Evolutionary conservation across 2,329 filamentous ascomycete genomes (phyloP).

Genomic region (Hypoxylon sp.): DNA sequence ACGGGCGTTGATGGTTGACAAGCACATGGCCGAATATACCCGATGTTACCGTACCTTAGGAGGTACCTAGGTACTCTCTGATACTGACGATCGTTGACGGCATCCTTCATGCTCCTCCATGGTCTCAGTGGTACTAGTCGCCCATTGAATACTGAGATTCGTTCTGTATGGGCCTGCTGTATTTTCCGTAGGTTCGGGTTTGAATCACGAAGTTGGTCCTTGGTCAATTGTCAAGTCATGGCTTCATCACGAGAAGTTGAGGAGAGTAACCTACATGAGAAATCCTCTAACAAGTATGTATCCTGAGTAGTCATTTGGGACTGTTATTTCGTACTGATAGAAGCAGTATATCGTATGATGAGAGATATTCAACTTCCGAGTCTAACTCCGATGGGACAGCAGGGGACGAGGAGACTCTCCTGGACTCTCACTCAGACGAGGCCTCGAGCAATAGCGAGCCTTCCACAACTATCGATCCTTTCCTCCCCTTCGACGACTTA

Average conservation of each 20-base stretch:
- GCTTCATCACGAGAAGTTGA: constrained; percentile 1
- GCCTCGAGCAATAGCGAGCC: constrained; percentile 1
- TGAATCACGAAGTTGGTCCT: background rate
- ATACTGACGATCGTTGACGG: background rate
- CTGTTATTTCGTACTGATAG: background rate
- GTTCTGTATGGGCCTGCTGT: background rate
- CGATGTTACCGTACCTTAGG: background rate
- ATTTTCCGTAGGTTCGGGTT: background rate
- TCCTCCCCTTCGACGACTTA: background rate
- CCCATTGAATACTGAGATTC: background rate
- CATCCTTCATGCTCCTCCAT: background rate
- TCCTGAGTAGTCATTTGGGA: background rate
- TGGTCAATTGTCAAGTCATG: constrained; percentile 4
- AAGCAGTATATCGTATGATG: background rate
- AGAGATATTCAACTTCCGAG: constrained; percentile 1
- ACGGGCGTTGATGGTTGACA: background rate
- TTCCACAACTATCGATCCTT: background rate
- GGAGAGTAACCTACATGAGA: background rate
- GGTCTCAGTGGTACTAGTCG: background rate
- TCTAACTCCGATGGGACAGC: background rate
- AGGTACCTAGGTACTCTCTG: background rate
- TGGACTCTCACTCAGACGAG: background rate
- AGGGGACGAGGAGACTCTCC: constrained; percentile 2
- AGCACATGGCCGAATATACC: constrained; percentile 2
- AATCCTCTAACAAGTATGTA: background rate